Evolutionary conservation across 441 rosid genomes (phyloP), one percentile per base, ranked within the genome.

Genomic region (Gossypium lobatum): DNA sequence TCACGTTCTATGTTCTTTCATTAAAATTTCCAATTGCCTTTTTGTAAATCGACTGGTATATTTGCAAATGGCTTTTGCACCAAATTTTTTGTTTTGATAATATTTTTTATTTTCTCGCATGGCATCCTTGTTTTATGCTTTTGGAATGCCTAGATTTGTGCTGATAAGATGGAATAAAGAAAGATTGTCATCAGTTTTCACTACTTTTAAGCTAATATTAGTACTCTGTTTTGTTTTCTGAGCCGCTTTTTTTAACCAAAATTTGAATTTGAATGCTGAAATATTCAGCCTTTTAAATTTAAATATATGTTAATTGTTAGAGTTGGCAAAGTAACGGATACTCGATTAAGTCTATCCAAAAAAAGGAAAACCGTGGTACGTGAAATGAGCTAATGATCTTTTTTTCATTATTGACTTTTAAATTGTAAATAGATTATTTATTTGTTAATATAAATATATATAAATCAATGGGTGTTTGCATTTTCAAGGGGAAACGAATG

Each of bases 91-190:
- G 10, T 18, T 59, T 25, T 25, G 14, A 26, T 8, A 26, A 2
- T 59, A 6, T 8, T 59, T 59, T 11, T 59, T 59, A n/a, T 59
- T 59, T 11, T 59, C 28, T 59, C 18, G 10, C 64, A 26, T 59
- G 64, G 63, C 39, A 23, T 31, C 8, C 42, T 26, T 26, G 42
- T 1, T 60, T 60, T 60, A 42, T 42, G 18, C 37, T 60, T 60
- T 60, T 60, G 64, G 39, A 60, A 60, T 60, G 64, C 64, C 10
- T 4, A n/a, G 64, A 60, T 26, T 14, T 60, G 31, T 60, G 64
- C 42, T 4, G 39, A 26, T 60, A 60, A 26, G 39, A 26, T 9
- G 64, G 42, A 60, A 60, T 2, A 26, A 60, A 59, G 17, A 25
- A 23, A n/a, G 31, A 59, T 25, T 11, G 4, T 7, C 39, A 60